Base-by-base conservation (phyloP, 163 green algal species). In the Prototheca stagnorum region DNA sequence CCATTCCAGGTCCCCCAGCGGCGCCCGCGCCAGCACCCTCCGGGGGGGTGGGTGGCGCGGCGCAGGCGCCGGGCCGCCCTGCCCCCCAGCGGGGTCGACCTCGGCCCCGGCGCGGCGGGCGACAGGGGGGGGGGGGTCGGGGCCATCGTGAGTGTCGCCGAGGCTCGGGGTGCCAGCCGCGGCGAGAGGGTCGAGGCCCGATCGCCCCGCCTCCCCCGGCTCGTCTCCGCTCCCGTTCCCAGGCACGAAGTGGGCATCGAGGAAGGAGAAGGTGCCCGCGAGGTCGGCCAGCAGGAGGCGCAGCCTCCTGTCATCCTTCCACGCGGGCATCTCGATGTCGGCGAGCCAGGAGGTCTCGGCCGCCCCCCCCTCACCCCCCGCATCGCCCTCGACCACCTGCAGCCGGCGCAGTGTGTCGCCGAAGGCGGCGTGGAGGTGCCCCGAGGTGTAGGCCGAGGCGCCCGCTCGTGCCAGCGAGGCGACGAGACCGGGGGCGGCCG, bases 391-490 rank as follows among this genome's bases (percentile, higher is more conserved):
- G 6, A 51, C 50, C 19, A 39, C 28, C 43, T 82, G 74, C 51
- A 80, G 17, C 1, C 61, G 56, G 56, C 81, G 70, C 35, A 81
- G 62, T n/a, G 51, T 59, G 31, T 70, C 51, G 2, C 78, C 72
- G 56, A 89, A 89, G 4, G 55, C 58, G 31, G 45, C 49, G 47
- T 89, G 79, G 23, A 89, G 65, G 66, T 89, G 79, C 14, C 79
- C 77, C 24, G 42, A 70, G 21, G 86, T 28, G 52, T 81, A 82
- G 1, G 66, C 64, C 5, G 52, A 31, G 20, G 74, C 61, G 11
- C 58, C 20, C 40, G n/a, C n/a, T n/a, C n/a, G n/a, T n/a, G n/a
- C n/a, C n/a, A n/a, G n/a, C n/a, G n/a, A n/a, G n/a, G n/a, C n/a
- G n/a, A n/a, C n/a, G n/a, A n/a, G n/a, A n/a, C n/a, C n/a, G n/a